Percentiles rank a stretch among this genome's conserved stretches.
These are phyloP conservation scores for Lasiodiplodia gonubiensis DNA, from an alignment of 2,329 filamentous ascomycete genomes.

Conservation along the genomic window DNA sequence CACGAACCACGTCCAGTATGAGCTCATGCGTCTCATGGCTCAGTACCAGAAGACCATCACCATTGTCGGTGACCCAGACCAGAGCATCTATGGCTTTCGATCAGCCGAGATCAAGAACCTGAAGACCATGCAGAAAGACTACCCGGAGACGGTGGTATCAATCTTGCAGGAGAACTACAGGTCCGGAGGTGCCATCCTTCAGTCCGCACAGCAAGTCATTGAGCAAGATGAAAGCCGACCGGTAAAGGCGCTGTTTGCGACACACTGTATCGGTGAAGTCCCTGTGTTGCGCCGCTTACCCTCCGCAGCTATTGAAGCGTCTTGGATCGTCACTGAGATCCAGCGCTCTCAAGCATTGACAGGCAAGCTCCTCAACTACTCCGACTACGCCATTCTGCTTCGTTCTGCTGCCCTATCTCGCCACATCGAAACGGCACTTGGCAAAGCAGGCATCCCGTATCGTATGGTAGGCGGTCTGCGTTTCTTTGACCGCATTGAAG, in stretches of 20 bases:
- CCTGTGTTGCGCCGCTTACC: constrained; percentile 81
- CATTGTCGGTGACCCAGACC: constrained; percentile 94
- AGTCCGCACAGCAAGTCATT: constrained; percentile 81
- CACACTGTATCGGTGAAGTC: constrained; percentile 77
- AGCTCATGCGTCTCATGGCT: constrained; percentile 88
- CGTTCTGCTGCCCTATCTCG: constrained; percentile 82
- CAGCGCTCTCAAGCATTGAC: constrained; percentile 72
- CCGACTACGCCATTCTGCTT: constrained; percentile 86
- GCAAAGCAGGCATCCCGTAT: constrained; percentile 82
- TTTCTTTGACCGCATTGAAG: constrained; percentile 90
- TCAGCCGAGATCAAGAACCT: constrained; percentile 92
- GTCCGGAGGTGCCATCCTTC: constrained; percentile 83
- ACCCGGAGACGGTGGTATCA: constrained; percentile 78
- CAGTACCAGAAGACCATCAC: constrained; percentile 77
- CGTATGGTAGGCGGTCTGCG: constrained; percentile 89
- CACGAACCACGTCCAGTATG: constrained; percentile 93
- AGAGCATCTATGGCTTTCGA: constrained; percentile 96
- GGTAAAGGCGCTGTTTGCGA: constrained; percentile 77
- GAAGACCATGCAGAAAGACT: constrained; percentile 75
- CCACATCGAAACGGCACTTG: constrained; percentile 82
- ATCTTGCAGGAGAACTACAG: constrained; percentile 94
- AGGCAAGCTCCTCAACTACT: constrained; percentile 72
- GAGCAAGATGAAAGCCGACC: constrained; percentile 85
- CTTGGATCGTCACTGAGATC: constrained; percentile 89
- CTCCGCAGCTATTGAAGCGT: constrained; percentile 73